Percentiles rank a stretch among this genome's conserved stretches.
Conservation (phyloP, 129 eudicot species). For the Sambucus nigra region DNA sequence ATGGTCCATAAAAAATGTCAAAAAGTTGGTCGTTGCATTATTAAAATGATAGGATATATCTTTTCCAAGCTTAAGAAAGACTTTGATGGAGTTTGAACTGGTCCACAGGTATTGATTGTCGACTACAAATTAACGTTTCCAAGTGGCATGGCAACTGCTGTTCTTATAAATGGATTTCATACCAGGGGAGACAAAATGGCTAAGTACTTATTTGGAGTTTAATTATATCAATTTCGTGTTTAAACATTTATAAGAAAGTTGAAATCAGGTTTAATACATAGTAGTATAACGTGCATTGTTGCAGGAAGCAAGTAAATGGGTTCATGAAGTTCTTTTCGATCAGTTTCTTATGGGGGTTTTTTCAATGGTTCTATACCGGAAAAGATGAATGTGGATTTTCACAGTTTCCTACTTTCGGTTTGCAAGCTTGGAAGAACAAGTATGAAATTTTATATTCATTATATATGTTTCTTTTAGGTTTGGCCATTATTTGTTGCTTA, state of each 20-base stretch:
- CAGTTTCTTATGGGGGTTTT: constrained; percentile 82
- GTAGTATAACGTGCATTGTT: not conserved
- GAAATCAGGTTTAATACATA: no score
- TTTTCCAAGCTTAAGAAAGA: not conserved
- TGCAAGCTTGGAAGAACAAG: constrained; percentile 35
- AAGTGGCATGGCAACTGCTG: constrained; percentile 96
- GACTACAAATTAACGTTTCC: constrained; percentile 72
- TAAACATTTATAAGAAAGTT: not conserved
- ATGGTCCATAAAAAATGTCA: no score
- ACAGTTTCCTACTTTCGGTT: constrained; percentile 42
- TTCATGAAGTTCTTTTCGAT: constrained; percentile 56
- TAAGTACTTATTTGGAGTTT: constrained; percentile 27
- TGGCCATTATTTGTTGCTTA: not conserved
- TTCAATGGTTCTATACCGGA: constrained; percentile 88
- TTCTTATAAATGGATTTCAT: constrained; percentile 85
- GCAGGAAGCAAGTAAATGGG: constrained; percentile 70
- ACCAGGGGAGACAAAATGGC: constrained; percentile 53
- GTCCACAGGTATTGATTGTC: constrained; percentile 60
- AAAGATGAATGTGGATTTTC: constrained; percentile 30
- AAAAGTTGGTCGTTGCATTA: no score
- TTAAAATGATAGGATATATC: no score
- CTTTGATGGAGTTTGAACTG: constrained; percentile 9
- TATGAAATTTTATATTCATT: constrained; percentile 7
- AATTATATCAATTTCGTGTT: not conserved
- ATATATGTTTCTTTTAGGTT: not conserved